Base-by-base conservation (phyloP, 352 stramenopile species). In the Sclerospora graminicola region DNA sequence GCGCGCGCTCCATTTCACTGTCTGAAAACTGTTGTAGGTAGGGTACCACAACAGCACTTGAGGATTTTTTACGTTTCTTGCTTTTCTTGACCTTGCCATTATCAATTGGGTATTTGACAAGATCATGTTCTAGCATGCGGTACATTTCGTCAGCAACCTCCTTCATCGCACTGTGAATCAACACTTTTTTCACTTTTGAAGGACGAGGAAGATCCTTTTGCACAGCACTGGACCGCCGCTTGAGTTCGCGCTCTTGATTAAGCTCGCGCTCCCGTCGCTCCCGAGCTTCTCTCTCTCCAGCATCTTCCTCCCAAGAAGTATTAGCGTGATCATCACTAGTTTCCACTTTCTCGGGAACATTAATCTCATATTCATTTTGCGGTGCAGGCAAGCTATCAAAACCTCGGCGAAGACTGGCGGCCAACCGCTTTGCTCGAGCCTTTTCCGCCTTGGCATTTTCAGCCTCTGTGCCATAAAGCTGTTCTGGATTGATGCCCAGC, bases 401-500 rank as follows among this genome's bases (percentile, higher is more conserved):
- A 6, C 80, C 74, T 11, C 63, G 54, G 24, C 74, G 52, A n/a
- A 97, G 57, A 18, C 80, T 75, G 10, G 51, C 57, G 20, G 66
- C 60, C 30, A 78, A 41, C 13, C 57, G 54, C 42, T 82, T 90
- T 3, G 68, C 41, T 11, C 72, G 74, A 14, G 57, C 65, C 43
- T 83, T 89, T 65, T 93, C 79, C 1, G 73, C 72, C 19, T 65
- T 79, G 7, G 60, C 49, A 18, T 60, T 68, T 23, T 52, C 50
- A 32, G 41, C 41, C 26, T 71, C 49, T 36, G 55, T 75, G n/a
- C 41, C 63, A 18, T 77, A 73, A 35, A 81, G 46, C 34, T 81
- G 60, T 19, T 84, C 73, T 0, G 75, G 68, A 47, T 96, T 96
- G 21, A 96, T 92, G 9, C 85, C 84, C 14, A 96, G 64, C 48